Evolutionary conservation across 2,329 filamentous ascomycete genomes (phyloP), one percentile per base, ranked within the genome.

Genomic region (Karstenula rhodostoma): DNA sequence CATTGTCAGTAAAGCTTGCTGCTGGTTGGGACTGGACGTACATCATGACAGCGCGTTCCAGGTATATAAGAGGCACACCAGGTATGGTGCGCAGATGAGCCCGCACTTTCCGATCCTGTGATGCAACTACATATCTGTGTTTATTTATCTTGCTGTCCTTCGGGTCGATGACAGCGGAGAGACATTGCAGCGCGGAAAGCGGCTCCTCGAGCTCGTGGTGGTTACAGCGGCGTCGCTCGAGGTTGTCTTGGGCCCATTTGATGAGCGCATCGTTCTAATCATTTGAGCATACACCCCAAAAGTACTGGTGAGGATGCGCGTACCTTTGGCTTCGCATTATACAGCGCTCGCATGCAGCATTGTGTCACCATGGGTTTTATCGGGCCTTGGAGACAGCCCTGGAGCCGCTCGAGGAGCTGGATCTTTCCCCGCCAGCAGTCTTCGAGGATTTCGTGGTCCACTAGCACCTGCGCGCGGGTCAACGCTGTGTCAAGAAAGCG

Each of bases 361-460:
- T 44, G 42, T 2, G 19, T 82, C 87, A 58, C 82, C 92, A 88
- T 90, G 51, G 92, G 90, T 80, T 95, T 96, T 69, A 93, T 89
- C 76, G 92, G 87, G 62, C 92, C 94, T 73, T 96, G 92, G 3
- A 97, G 83, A n/a, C 93, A 95, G 60, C 91, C 86, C 74, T 94
- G 87, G 32, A 97, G 82, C 23, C 90, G 87, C 40, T 86, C 85
- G 52, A 91, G 82, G n/a, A 97, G 83, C 63, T 96, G 73, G 90
- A 97, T 97, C 73, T 94, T 95, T 82, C 91, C 95, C 52, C 87
- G 87, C 66, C 90, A 87, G 23, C 93, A 89, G 76, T 96, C 92
- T 72, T 87, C 85, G 54, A 98, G 86, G 70, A 98, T 92, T 66
- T 93, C 88, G 60, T 92, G 91, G 75, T 97, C 94, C 62, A 97